Evolutionary conservation across 2,329 filamentous ascomycete genomes (phyloP).

Genomic region (Aphanocladium album): DNA sequence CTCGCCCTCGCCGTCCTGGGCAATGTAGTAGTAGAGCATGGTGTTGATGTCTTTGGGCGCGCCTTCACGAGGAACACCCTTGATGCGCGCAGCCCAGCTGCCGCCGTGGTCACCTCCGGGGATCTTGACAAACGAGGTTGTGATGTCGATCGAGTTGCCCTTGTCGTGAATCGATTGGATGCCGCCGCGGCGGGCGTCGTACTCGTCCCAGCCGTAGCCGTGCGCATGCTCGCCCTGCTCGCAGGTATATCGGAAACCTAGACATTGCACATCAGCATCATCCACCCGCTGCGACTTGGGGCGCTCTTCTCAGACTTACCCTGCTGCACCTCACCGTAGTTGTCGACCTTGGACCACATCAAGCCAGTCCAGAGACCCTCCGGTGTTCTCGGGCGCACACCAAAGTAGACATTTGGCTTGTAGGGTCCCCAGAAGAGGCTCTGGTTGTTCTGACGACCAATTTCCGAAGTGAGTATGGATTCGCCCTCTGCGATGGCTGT

Average conservation of each 20-base stretch:
- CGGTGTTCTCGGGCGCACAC: conserved; percentile 74
- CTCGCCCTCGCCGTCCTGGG: conserved; percentile 67
- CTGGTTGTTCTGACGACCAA: conserved; percentile 62
- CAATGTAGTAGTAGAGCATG: conserved; percentile 75
- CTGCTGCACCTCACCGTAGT: conserved; percentile 67
- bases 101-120: conserved; percentile 81
- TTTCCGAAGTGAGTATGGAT: conserved; percentile 42
- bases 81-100: conserved; percentile 86
- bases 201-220: conserved; percentile 97
- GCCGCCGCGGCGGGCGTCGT: conserved; percentile 82
- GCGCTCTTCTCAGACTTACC: conserved; percentile 48
- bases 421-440: conserved; percentile 95
- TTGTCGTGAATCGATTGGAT: conserved; percentile 87
- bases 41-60: conserved; percentile 64
- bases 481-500: conserved; percentile 24
- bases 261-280: background rate
- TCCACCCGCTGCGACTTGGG: background rate
- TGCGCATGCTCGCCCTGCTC: conserved; percentile 92
- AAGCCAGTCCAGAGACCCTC: conserved; percentile 77
- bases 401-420: conserved; percentile 90
- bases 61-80: conserved; percentile 69
- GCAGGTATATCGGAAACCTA: conserved; percentile 88
- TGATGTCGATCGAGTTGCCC: conserved; percentile 82
- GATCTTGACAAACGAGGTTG: conserved; percentile 89
- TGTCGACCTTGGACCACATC: conserved; percentile 84